phyloP scores from a whole-genome alignment of 805 yeast genomes.

The Monosporozyma unispora region DNA sequence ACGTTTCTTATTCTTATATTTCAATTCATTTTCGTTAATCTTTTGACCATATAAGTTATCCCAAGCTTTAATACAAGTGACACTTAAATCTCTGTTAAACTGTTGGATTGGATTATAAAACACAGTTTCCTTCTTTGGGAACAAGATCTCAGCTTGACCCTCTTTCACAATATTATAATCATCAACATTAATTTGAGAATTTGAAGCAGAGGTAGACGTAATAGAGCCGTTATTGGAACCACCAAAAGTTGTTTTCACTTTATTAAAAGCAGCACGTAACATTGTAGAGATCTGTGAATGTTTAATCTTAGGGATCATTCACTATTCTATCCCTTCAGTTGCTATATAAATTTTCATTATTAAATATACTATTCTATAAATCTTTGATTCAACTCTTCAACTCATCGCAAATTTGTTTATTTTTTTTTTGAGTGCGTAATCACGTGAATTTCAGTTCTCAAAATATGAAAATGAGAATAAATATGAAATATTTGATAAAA shows the following conservation, averaged over 20 bases:
- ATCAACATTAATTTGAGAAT: constrained; percentile 18
- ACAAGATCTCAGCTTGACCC: constrained; percentile 76
- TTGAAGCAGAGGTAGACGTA: background rate
- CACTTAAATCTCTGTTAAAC: constrained; percentile 86
- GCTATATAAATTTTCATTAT: too few relatives aligned
- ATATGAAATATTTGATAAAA: too few relatives aligned
- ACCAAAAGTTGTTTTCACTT: constrained; percentile 11
- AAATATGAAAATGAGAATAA: background rate
- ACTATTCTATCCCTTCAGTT: background rate
- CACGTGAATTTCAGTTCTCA: background rate
- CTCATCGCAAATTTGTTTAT: background rate
- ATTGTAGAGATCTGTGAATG: constrained; percentile 5
- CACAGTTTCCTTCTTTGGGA: constrained; percentile 74
- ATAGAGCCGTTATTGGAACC: background rate
- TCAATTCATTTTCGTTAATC: constrained; percentile 9
- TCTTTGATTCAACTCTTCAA: background rate
- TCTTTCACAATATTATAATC: constrained; percentile 45
- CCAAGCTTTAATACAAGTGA: constrained; percentile 82
- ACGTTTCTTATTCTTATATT: constrained; percentile 13
- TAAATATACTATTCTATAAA: too few relatives aligned
- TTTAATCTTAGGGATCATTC: background rate
- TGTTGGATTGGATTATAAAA: constrained; percentile 96
- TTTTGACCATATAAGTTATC: constrained; percentile 43
- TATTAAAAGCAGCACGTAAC: constrained; percentile 23
- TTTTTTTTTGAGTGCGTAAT: background rate